A percentile compares a stretch with the other conserved stretches of the same genome.
Conservation (phyloP, 495 filamentous ascomycete species). For the Penicillium pulvis region DNA sequence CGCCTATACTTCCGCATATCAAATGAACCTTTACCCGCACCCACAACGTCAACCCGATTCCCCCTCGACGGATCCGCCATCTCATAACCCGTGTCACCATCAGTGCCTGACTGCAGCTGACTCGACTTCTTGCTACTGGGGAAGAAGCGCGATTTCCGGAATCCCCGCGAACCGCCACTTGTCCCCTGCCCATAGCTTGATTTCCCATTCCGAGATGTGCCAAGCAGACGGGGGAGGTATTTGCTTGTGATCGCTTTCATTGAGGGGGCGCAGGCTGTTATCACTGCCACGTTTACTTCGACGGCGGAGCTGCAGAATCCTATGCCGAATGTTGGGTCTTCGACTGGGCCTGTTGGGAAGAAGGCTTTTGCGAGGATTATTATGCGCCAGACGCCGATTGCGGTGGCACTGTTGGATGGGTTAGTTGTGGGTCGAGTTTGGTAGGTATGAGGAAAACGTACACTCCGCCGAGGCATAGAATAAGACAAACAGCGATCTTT, state of each 20-base stretch:
- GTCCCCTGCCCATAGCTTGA: conserved; percentile 4
- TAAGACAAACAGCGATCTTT: conserved; percentile 46
- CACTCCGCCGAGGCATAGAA: conserved; percentile 46
- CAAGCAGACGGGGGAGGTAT: conserved; percentile 24
- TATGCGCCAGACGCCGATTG: conserved; percentile 41
- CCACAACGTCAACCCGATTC: conserved; percentile 13
- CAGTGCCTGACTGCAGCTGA: conserved; percentile 12
- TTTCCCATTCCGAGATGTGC: conserved; percentile 15
- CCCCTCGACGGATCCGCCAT: conserved; percentile 22
- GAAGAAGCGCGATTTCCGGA: conserved; percentile 14
- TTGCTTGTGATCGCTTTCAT: conserved; percentile 27
- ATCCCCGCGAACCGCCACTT: neutral
- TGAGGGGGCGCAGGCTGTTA: conserved; percentile 48
- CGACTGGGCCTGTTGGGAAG: conserved; percentile 7
- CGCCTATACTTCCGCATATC: conserved; percentile 32
- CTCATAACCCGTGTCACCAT: conserved; percentile 20
- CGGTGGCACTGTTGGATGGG: conserved; percentile 46
- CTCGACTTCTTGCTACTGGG: conserved; percentile 9
- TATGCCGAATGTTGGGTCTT: conserved; percentile 39
- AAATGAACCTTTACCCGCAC: conserved; percentile 1
- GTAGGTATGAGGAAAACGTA: conserved; percentile 24
- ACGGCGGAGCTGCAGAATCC: conserved; percentile 54
- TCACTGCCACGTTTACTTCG: conserved; percentile 56
- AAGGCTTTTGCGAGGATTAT: conserved; percentile 28
- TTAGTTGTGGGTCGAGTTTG: neutral